phyloP scores from a whole-genome alignment of 1,284 basidiomycete species.

The Heterobasidion parviporum region DNA sequence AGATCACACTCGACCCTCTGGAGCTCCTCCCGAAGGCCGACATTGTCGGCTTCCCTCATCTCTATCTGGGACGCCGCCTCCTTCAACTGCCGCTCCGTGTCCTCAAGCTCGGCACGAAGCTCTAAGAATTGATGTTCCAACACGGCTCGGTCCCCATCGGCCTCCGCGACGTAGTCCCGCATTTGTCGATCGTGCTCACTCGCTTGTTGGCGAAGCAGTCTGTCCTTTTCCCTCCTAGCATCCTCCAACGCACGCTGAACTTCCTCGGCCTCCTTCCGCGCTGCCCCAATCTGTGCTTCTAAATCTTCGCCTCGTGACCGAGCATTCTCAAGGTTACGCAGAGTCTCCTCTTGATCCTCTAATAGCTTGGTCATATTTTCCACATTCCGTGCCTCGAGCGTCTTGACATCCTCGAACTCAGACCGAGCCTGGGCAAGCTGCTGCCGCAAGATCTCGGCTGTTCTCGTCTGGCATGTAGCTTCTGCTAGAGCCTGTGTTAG shows the following conservation, averaged over 20 bases:
- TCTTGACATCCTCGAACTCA: constrained; percentile 68
- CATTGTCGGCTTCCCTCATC: constrained; percentile 53
- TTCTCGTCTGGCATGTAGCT: constrained; percentile 55
- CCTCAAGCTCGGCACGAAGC: constrained; percentile 55
- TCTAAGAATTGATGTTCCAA: constrained; percentile 82
- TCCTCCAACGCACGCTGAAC: constrained; percentile 62
- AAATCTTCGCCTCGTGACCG: constrained; percentile 65
- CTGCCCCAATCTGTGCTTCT: constrained; percentile 60
- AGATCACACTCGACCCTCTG: constrained; percentile 61
- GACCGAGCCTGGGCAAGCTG: constrained; percentile 58
- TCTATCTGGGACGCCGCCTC: constrained; percentile 51
- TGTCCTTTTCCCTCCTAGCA: constrained; percentile 66
- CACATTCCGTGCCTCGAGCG: constrained; percentile 58
- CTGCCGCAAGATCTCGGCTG: constrained; percentile 58
- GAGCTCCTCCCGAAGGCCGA: constrained; percentile 64
- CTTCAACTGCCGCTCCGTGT: constrained; percentile 50
- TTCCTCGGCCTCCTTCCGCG: constrained; percentile 57
- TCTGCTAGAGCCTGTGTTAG: constrained; percentile 60
- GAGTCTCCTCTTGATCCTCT: constrained; percentile 62
- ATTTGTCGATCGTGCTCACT: constrained; percentile 79
- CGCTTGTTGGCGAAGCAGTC: constrained; percentile 64
- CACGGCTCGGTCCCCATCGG: constrained; percentile 85
- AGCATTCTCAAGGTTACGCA: constrained; percentile 69
- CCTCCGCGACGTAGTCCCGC: constrained; percentile 83
- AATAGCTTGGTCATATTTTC: constrained; percentile 57